Conservation (phyloP, 1,284 basidiomycete genomes). For the Schizophyllum amplum region DNA sequence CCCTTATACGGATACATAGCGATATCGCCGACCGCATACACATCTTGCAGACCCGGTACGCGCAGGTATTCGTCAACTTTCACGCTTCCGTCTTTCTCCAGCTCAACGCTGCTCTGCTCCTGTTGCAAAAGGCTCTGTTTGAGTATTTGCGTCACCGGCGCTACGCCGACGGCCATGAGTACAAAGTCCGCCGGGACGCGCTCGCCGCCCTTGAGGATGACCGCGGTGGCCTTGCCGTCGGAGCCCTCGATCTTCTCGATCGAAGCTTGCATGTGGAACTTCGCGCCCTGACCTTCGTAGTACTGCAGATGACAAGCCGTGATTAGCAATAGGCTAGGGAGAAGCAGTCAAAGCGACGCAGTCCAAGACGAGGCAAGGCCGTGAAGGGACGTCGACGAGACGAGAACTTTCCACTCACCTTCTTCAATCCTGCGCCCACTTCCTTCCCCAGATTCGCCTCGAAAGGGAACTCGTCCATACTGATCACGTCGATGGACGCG, state of each 20-base stretch:
- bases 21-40: conserved; percentile 89
- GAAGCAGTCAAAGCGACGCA: neutral
- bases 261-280: conserved; percentile 73
- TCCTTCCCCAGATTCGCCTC: conserved; percentile 75
- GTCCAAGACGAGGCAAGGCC: conserved; percentile 1
- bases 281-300: conserved; percentile 75
- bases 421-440: conserved; percentile 74
- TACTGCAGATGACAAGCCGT: conserved; percentile 34
- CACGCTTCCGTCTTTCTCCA: conserved; percentile 79
- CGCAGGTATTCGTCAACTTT: conserved; percentile 75
- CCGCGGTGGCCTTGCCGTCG: conserved; percentile 32
- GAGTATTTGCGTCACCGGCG: conserved; percentile 79
- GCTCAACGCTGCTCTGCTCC: conserved; percentile 44
- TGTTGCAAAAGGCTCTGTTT: too few species aligned
- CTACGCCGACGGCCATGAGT: conserved; percentile 86
- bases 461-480: conserved; percentile 82
- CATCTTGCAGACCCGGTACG: conserved; percentile 49
- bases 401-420: conserved; percentile 42
- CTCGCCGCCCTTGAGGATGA: conserved; percentile 60
- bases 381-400: neutral
- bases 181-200: conserved; percentile 74
- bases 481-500: conserved; percentile 75
- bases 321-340: too few species aligned
- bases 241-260: conserved; percentile 57
- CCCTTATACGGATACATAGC: conserved; percentile 65